Evolutionary conservation across 2,329 filamentous ascomycete species (phyloP), one percentile per base, ranked within the genome.

Genomic region (Keithomyces neogunnii): DNA sequence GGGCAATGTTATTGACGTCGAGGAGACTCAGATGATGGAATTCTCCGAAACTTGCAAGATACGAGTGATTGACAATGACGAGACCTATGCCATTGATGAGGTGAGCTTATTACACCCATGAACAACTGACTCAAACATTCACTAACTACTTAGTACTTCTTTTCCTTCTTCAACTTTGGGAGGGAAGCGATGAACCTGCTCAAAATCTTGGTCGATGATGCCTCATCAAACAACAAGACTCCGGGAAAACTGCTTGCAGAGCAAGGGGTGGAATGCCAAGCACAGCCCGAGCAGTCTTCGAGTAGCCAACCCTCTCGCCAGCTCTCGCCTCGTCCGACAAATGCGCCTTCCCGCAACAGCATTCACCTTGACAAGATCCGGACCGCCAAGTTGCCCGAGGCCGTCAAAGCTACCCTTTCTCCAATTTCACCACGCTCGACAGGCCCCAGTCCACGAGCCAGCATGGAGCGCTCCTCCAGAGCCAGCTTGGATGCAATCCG

Each of bases 31-130:
- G 51, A 89, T 96, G 71, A 79, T 95, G 51, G 89, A 95, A 56
- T 90, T 95, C 66, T 89, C 90, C 28, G 89, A 96, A 56, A 97
- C 93, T 0, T 86, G 95, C 72, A 96, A 95, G 69, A 84, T 99
- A 55, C 82, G 89, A 38, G 89, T 96, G 43, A 84, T 97, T 51
- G 91, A 96, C 63, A 95, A 90, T 57, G 89, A 93, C 57, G 92
- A 96, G 67, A 95, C 89, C 0, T 97, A 88, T 69, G 91, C 91
- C 3, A 88, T 97, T 56, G 93, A 99, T 61, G 93, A 99, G 76
- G 88, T 89, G 30, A 4, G 31, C 72, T 56, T 71, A 4, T 5
- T 63, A 53, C 3, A 40, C 13, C 3, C 13, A 40, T 26, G 3
- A 39, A 39, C 5, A 9, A 5, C 8, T 26, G n/a, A 40, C 13